phyloP scores from a whole-genome alignment of 179 eudicot genomes.

The Silene noctiflora region DNA sequence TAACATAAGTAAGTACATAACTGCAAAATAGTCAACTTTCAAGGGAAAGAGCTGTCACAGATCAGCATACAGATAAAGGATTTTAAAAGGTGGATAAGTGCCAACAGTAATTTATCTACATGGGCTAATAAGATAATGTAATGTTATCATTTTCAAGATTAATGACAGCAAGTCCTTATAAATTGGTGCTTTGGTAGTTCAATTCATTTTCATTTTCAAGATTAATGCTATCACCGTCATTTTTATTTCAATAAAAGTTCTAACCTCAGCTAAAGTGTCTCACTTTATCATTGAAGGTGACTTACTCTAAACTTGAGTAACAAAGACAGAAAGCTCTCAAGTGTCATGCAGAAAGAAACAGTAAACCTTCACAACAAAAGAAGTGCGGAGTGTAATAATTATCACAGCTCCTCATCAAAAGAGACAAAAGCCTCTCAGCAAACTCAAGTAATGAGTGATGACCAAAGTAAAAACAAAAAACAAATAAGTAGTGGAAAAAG shows the following conservation, averaged over 20 bases:
- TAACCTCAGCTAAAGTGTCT: neutral
- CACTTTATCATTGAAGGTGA: neutral
- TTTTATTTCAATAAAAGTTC: conserved; percentile 1
- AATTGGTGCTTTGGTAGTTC: neutral
- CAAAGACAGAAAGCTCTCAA: neutral
- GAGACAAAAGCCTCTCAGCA: neutral
- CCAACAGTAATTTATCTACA: neutral
- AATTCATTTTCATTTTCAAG: neutral
- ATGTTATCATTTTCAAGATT: neutral
- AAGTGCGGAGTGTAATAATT: neutral
- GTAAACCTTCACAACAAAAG: neutral
- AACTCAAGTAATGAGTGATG: neutral
- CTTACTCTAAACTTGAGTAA: neutral
- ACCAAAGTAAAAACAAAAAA: neutral
- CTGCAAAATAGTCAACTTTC: neutral
- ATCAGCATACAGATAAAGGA: neutral
- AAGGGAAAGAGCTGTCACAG: neutral
- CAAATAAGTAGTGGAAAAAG: no score
- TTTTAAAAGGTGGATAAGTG: neutral
- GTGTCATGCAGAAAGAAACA: neutral
- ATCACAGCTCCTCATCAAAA: neutral
- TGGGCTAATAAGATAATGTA: neutral
- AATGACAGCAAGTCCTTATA: neutral
- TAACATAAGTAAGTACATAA: no score
- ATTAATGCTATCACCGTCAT: neutral